These are phyloP conservation scores for Tylopilus balloui DNA, from an alignment of 768 basidiomycete species.

Conservation along the genomic window DNA sequence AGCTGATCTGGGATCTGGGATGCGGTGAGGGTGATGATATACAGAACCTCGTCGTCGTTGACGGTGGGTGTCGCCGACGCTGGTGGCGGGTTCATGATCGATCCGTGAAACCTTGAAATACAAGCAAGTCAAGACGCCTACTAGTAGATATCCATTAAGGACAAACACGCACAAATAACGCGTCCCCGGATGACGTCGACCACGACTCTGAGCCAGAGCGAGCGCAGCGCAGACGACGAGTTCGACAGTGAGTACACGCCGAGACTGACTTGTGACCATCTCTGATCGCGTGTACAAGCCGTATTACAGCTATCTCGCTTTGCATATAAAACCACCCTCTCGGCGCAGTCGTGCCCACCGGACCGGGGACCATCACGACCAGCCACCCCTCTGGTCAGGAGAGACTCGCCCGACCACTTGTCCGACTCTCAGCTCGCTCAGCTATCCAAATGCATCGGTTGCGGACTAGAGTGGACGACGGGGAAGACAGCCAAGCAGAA, in stretches of 20 bases:
- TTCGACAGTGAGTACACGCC: conserved; percentile 4
- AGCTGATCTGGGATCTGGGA: conserved; percentile 60
- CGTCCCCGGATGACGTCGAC: conserved; percentile 31
- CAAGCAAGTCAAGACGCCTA: neutral
- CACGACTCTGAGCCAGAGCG: too few relatives aligned
- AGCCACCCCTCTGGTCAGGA: conserved; percentile 1
- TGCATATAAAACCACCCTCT: conserved; percentile 28
- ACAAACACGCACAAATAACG: conserved; percentile 41
- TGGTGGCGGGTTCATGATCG: conserved; percentile 22
- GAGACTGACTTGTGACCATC: neutral
- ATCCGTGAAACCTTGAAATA: neutral
- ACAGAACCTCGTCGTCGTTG: conserved; percentile 59
- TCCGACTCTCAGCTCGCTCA: conserved; percentile 43
- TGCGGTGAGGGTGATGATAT: conserved; percentile 61
- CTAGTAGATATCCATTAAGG: conserved; percentile 3
- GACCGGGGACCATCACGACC: conserved; percentile 1
- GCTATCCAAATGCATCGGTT: conserved; percentile 58
- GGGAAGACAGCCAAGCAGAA: conserved; percentile 63
- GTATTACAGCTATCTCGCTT: conserved; percentile 32
- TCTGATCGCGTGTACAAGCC: neutral
- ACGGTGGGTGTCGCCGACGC: conserved; percentile 34
- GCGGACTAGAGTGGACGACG: conserved; percentile 64
- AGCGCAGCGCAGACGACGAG: too few relatives aligned
- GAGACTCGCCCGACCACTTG: conserved; percentile 31
- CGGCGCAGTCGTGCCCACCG: neutral